Evolutionary conservation across 2,329 filamentous ascomycete species (phyloP), one percentile per base, ranked within the genome.

Genomic region (Pleomassaria siparia): DNA sequence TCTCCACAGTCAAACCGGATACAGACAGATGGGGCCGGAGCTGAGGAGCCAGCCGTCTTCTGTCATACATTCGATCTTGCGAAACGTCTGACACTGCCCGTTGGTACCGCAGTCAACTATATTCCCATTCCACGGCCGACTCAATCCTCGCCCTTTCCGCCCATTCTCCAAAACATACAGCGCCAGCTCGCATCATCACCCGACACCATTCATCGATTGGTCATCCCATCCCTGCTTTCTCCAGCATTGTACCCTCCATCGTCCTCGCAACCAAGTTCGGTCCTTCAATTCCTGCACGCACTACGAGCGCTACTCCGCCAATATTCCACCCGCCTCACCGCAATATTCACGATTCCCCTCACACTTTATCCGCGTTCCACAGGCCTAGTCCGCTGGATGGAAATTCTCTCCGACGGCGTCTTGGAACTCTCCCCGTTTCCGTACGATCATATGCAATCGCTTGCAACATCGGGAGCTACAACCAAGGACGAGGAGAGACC

Each of bases 151-250:
- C 74, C 80, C 22, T 87, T 95, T 58, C 74, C 78, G 16, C 63
- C 76, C 0, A 87, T 95, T 46, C 72, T 95, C 90, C 24, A 75
- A 74, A 36, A 72, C 76, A 2, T 82, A 76, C 49, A 76, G 89
- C 50, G 74, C 74, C 30, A 78, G 74, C 46, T 85, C 80, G 21
- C 55, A 9, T 61, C 62, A 7, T 62, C 60, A 1, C 74, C 83
- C 1, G 77, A 79, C 8, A 81, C 77, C 2, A 76, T 94, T 24
- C 92, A 97, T 67, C 84, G 94, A 39, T 76, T 97, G 29, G 76
- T 96, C 37, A 78, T 97, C n/a, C 92, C 94, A 0, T 86, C 82
- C 45, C 78, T 97, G 9, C 81, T 97, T 20, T 94, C 89, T 3
- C 92, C 94, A n/a, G 86, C 88, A 1, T 69, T 91, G 12, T 97